phyloP scores from a whole-genome alignment of 768 basidiomycete genomes.

The Mycena leptocephala region DNA sequence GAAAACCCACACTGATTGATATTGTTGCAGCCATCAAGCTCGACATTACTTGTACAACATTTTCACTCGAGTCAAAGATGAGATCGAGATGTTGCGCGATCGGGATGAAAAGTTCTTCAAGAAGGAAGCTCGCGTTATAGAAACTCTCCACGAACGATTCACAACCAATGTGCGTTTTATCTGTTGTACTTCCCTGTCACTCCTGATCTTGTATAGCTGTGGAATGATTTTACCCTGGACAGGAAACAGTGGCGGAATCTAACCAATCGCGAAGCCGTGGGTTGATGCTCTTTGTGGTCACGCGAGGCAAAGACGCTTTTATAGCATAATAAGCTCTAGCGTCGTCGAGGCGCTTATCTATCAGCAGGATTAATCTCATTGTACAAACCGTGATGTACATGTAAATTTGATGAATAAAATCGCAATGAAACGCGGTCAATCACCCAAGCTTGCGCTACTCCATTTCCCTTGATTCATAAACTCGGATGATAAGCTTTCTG shows the following conservation, averaged over 20 bases:
- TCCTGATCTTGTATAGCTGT: background rate
- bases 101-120: background rate
- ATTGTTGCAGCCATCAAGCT: conserved; percentile 20
- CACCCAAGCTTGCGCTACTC: too few relatives aligned
- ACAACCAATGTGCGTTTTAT: background rate
- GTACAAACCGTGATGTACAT: too few relatives aligned
- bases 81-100: conserved; percentile 9
- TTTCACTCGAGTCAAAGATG: conserved; percentile 9
- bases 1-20: background rate
- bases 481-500: too few relatives aligned
- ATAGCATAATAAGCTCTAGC: too few relatives aligned
- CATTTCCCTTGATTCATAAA: too few relatives aligned
- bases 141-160: background rate
- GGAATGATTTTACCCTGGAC: conserved; percentile 2
- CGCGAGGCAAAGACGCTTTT: too few relatives aligned
- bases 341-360: too few relatives aligned
- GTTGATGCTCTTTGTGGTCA: too few relatives aligned
- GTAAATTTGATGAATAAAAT: too few relatives aligned
- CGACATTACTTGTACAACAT: conserved; percentile 22
- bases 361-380: too few relatives aligned
- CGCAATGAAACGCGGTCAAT: too few relatives aligned
- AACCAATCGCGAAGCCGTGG: background rate
- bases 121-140: background rate
- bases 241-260: background rate
- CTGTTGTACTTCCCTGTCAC: background rate